phyloP scores from a whole-genome alignment of 768 basidiomycete genomes.

The Sistotremastrum suecicum region DNA sequence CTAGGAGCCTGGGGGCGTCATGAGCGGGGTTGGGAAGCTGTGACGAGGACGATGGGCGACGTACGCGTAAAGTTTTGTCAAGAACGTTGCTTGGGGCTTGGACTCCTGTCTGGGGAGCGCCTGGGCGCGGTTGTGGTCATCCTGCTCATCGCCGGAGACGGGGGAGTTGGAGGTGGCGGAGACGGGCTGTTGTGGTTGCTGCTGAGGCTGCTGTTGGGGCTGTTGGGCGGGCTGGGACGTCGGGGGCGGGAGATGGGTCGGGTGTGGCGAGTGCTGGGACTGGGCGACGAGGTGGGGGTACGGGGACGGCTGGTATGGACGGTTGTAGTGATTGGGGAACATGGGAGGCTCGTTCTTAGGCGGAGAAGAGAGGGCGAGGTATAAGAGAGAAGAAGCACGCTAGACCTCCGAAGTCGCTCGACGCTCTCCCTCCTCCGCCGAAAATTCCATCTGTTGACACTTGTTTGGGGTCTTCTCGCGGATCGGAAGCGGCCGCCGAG shows the following conservation, averaged over 20 bases:
- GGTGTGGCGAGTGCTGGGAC: not conserved
- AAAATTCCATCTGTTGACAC: not conserved
- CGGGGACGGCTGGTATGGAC: not conserved
- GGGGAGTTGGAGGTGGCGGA: conserved; percentile 14
- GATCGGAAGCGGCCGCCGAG: not conserved
- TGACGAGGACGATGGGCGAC: conserved; percentile 17
- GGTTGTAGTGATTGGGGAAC: not conserved
- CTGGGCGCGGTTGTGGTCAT: conserved; percentile 13
- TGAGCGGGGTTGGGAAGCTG: not conserved
- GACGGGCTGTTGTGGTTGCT: conserved; percentile 12
- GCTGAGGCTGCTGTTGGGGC: conserved; percentile 27
- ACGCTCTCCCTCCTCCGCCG: not conserved
- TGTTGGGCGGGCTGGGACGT: conserved; percentile 19
- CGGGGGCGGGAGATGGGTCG: conserved; percentile 33
- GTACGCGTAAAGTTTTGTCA: conserved; percentile 92
- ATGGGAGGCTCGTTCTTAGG: conserved; percentile 1
- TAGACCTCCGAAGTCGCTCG: not conserved
- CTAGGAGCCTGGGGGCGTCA: conserved; percentile 48
- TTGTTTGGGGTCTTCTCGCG: not conserved
- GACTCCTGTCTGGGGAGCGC: conserved; percentile 47
- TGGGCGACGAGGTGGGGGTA: conserved; percentile 7
- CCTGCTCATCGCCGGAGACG: conserved; percentile 30
- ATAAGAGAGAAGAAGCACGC: conserved; percentile 14
- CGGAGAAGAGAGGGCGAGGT: conserved; percentile 17
- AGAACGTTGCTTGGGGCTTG: conserved; percentile 87